A percentile compares a stretch with the other conserved stretches of the same genome.
Conservation (phyloP, 1,284 basidiomycete species). For the Irpex lacteus region DNA sequence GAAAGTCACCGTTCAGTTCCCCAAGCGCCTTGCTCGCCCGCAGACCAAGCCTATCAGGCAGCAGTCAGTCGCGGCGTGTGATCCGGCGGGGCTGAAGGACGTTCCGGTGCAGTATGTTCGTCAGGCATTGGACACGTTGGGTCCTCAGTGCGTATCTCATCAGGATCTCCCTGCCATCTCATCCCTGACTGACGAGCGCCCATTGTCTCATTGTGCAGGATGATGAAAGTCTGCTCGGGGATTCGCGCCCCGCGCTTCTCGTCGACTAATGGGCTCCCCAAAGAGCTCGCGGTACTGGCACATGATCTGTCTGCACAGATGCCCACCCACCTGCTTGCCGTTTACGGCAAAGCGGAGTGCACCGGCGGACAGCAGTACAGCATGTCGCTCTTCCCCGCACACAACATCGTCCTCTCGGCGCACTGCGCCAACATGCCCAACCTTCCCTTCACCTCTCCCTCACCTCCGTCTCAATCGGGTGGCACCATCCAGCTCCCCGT, state of each 20-base stretch:
- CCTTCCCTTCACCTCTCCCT: slow-evolving; percentile 45
- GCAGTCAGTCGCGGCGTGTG: slow-evolving; percentile 28
- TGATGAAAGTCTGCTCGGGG: slow-evolving; percentile 14
- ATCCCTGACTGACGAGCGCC: neutral
- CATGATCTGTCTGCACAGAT: slow-evolving; percentile 32
- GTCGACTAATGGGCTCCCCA: slow-evolving; percentile 19
- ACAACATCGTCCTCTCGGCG: slow-evolving; percentile 50
- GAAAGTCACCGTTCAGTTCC: neutral
- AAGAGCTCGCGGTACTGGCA: slow-evolving; percentile 22
- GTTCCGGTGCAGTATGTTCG: slow-evolving; percentile 35
- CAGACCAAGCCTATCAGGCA: slow-evolving; percentile 17
- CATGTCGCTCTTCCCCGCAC: slow-evolving; percentile 49
- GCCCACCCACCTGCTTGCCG: slow-evolving; percentile 55
- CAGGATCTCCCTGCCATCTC: neutral
- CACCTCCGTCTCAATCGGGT: slow-evolving; percentile 28
- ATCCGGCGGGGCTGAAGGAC: slow-evolving; percentile 28
- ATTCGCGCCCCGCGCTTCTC: slow-evolving; percentile 11
- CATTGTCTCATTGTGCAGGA: slow-evolving; percentile 1
- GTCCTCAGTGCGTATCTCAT: slow-evolving; percentile 29
- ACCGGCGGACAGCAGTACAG: slow-evolving; percentile 12
- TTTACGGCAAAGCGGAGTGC: slow-evolving; percentile 27
- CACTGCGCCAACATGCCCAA: slow-evolving; percentile 44
- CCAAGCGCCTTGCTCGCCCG: neutral
- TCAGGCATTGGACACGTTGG: slow-evolving; percentile 28
- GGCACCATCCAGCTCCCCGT: slow-evolving; percentile 51